Percentiles rank a stretch among this genome's conserved stretches.
Evolutionary conservation across 2,329 filamentous ascomycete genomes (phyloP).

Genomic region (Dissoconium aciculare): DNA sequence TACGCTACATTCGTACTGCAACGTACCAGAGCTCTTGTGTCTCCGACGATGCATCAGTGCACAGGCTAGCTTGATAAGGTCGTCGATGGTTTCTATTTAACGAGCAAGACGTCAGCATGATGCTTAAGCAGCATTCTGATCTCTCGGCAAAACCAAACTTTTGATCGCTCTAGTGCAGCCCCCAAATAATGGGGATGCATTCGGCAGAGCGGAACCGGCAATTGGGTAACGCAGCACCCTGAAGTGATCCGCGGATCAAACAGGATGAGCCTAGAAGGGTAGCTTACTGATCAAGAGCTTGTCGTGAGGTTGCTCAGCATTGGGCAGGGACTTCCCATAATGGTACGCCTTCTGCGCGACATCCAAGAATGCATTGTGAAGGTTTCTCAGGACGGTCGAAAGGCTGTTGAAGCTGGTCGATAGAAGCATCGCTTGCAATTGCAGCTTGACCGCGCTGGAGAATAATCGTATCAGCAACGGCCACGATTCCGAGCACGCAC

Average conservation of each 20-base stretch:
- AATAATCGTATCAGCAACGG: slow-evolving; percentile 15
- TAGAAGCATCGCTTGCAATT: slow-evolving; percentile 71
- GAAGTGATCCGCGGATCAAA: too few relatives aligned
- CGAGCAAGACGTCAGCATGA: too few relatives aligned
- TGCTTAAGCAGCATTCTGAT: too few relatives aligned
- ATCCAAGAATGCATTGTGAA: slow-evolving; percentile 61
- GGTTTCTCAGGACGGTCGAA: slow-evolving; percentile 53
- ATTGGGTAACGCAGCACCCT: too few relatives aligned
- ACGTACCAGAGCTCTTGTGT: slow-evolving; percentile 21
- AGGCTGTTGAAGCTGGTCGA: slow-evolving; percentile 64
- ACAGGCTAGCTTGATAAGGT: slow-evolving; percentile 49
- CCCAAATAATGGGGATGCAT: too few relatives aligned
- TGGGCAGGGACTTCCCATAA: slow-evolving; percentile 46
- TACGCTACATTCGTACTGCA: slow-evolving; percentile 43
- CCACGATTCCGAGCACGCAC: slow-evolving; percentile 31
- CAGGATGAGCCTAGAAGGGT: too few relatives aligned
- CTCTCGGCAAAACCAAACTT: too few relatives aligned
- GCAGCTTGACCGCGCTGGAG: slow-evolving; percentile 56
- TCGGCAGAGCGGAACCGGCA: too few relatives aligned
- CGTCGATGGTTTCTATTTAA: slow-evolving; percentile 50
- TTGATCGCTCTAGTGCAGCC: too few relatives aligned
- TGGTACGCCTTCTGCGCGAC: slow-evolving; percentile 59
- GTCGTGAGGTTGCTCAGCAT: slow-evolving; percentile 39
- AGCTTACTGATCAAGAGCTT: slow-evolving; percentile 47
- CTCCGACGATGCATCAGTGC: slow-evolving; percentile 45